Percentiles rank a stretch among this genome's conserved stretches.
Conservation (phyloP, 2,329 filamentous ascomycete genomes). For the Fusarium sp. region DNA sequence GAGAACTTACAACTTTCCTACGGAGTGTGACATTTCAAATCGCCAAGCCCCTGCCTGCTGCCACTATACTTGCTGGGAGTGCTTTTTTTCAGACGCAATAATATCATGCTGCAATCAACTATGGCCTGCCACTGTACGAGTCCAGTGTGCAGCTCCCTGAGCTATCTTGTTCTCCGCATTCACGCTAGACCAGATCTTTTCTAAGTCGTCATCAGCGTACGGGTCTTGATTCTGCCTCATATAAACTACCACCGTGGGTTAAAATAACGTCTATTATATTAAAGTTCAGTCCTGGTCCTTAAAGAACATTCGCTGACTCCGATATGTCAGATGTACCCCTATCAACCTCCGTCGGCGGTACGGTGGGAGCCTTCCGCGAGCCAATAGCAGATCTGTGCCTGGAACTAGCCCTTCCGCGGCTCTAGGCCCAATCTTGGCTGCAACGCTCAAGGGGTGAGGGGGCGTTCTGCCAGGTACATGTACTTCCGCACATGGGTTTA, state of each 20-base stretch:
- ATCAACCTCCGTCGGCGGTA: constrained; percentile 27
- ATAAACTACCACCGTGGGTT: neutral
- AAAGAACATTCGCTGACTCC: constrained; percentile 28
- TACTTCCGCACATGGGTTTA: constrained; percentile 24
- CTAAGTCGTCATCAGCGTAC: neutral
- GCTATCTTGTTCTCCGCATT: neutral
- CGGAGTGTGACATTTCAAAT: neutral
- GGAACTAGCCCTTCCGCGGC: constrained; percentile 51
- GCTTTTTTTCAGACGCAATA: neutral
- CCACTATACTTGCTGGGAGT: neutral
- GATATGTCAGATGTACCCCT: constrained; percentile 24
- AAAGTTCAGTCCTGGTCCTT: neutral
- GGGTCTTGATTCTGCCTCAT: neutral
- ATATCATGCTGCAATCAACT: neutral
- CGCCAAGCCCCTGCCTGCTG: neutral
- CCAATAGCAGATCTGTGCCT: constrained; percentile 59
- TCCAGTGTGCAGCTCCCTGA: neutral
- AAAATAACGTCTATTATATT: constrained; percentile 1
- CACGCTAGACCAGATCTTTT: neutral
- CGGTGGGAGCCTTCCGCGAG: constrained; percentile 48
- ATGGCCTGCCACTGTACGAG: neutral
- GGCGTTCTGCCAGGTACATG: constrained; percentile 27
- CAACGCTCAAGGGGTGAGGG: constrained; percentile 30
- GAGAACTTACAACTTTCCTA: neutral
- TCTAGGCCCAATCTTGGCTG: constrained; percentile 27